Base-by-base conservation (phyloP, 306 rosid species). In the Corylus avellana region DNA sequence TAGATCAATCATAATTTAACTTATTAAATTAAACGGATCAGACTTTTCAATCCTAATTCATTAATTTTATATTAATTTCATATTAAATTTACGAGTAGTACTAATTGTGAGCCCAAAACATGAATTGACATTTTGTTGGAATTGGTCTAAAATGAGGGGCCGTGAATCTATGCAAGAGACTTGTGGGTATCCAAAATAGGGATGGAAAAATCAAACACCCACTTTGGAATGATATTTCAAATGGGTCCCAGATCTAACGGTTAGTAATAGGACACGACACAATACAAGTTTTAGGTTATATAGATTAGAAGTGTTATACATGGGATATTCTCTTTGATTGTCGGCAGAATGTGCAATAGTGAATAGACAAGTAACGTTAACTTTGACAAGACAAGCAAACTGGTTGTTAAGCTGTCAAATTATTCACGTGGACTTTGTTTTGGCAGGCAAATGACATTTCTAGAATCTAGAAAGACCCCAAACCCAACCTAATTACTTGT, bases 271-370 rank as follows among this genome's bases (percentile, higher is more conserved):
- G 77, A 74, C 83, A 61, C 63, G 81, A 32, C 25, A 81, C 10
- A 16, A 0, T 58, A 20, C 0, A 11, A 7, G 13, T 29, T 14
- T 67, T 10, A 16, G 20, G 27, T 69, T 11, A n/a, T 10, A 50
- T 22, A 32, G 35, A 46, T 6, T 7, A 25, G 4, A 6, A 0
- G 13, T 29, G 10, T 29, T 9, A 32, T 18, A 35, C 66, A 13
- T 37, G 9, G 27, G 27, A 12, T 69, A n/a, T 20, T 7, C 54
- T 63, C 16, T 48, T 17, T 8, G 22, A 75, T 75, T 85, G 88
- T 85, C 88, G 80, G 85, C 83, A 80, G 77, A 8, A 59, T 66
- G 49, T 25, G 2, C 7, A 49, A 22, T 22, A 22, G 25, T 22
- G 25, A 22, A 22, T 63, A 2, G n/a, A 22, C 76, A 10, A 42